Evolutionary conservation across 805 yeast species (phyloP).

Genomic region (Dipodascus geniculatus): DNA sequence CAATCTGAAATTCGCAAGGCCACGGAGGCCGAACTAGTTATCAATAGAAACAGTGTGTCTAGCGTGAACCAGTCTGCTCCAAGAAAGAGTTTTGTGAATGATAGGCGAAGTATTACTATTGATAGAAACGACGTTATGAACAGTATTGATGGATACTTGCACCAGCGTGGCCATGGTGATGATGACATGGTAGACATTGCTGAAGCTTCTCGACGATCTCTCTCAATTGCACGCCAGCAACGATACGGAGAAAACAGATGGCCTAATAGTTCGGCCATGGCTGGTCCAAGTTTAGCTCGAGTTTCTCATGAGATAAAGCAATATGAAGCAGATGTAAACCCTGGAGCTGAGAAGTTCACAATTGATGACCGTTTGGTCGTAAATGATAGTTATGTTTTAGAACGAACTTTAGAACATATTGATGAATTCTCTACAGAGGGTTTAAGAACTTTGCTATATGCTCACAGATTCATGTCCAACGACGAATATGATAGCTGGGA

Average conservation of each 20-base stretch:
- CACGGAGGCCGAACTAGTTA: conserved; percentile 56
- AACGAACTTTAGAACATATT: conserved; percentile 76
- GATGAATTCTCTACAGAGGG: conserved; percentile 96
- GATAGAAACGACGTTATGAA: conserved; percentile 17
- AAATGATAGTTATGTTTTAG: conserved; percentile 69
- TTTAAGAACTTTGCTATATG: conserved; percentile 75
- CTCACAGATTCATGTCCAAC: conserved; percentile 57
- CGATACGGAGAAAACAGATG: conserved; percentile 15
- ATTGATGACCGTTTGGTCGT: conserved; percentile 44
- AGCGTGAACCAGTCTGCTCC: conserved; percentile 22
- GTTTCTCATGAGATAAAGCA: conserved; percentile 2
- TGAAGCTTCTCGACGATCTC: conserved; percentile 17
- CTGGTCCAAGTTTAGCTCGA: background rate
- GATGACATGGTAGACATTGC: conserved; percentile 21
- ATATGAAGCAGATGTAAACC: conserved; percentile 2
- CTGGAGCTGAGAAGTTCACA: conserved; percentile 6
- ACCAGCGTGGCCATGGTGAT: conserved; percentile 17
- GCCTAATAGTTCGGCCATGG: conserved; percentile 1
- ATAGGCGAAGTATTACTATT: conserved; percentile 18
- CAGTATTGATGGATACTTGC: conserved; percentile 18
- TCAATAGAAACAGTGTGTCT: conserved; percentile 43
- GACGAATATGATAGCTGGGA: conserved; percentile 58
- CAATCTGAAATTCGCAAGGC: conserved; percentile 52
- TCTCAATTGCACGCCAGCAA: conserved; percentile 16
- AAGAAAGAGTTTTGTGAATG: conserved; percentile 16